Conservation (phyloP, 2,329 filamentous ascomycete genomes). For the Parastagonospora avenae region DNA sequence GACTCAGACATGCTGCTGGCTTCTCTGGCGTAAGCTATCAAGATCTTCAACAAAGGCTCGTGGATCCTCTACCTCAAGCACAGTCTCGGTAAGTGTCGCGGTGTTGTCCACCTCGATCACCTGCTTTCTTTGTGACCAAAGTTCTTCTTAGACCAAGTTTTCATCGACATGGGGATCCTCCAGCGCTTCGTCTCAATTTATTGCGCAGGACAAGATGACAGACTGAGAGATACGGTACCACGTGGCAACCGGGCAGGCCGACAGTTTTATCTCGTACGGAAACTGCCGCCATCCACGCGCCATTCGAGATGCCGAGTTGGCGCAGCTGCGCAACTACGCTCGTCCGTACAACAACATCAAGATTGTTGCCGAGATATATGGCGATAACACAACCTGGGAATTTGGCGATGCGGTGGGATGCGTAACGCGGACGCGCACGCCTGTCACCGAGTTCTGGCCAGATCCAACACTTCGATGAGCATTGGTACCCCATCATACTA, state of each 20-base stretch:
- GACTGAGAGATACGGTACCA: constrained; percentile 7
- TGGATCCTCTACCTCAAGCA: not conserved
- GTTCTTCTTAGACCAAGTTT: not conserved
- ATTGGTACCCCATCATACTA: not conserved
- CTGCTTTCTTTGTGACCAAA: constrained; percentile 6
- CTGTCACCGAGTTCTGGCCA: constrained; percentile 5
- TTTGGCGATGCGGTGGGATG: not conserved
- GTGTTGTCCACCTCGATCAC: constrained; percentile 7
- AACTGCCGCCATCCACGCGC: not conserved
- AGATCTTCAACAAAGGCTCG: not conserved
- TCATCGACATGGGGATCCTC: not conserved
- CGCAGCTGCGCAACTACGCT: not conserved
- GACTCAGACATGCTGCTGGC: not conserved
- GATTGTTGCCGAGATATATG: constrained; percentile 3
- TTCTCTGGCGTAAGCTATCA: not conserved
- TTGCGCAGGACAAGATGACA: constrained; percentile 5
- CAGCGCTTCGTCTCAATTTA: not conserved
- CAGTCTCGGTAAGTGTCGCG: not conserved
- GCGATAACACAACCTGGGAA: constrained; percentile 1
- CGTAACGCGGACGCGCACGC: constrained; percentile 4
- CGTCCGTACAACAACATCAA: not conserved
- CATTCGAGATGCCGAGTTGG: not conserved
- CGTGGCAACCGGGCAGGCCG: constrained; percentile 4
- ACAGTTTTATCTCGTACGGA: not conserved
- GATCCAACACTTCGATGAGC: constrained; percentile 2